Evolutionary conservation across 805 yeast genomes (phyloP).

Genomic region (Kodamaea restingae): DNA sequence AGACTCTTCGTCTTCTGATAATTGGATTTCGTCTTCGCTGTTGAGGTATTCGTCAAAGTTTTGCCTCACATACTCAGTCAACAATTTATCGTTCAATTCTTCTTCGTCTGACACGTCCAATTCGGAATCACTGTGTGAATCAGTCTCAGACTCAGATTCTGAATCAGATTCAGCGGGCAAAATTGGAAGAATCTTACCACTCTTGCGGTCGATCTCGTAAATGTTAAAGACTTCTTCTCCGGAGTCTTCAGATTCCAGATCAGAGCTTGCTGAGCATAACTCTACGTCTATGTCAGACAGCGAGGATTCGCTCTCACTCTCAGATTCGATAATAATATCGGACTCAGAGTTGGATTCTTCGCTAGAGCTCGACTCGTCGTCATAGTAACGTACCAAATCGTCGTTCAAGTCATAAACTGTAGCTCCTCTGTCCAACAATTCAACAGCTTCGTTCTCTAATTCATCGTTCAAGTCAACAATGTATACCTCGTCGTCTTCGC

Average conservation of each 20-base stretch:
- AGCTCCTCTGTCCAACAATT: constrained; percentile 21
- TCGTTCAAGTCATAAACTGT: constrained; percentile 21
- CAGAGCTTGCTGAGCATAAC: constrained; percentile 15
- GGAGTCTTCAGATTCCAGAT: constrained; percentile 16
- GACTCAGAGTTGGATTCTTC: constrained; percentile 5
- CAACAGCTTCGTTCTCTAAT: constrained; percentile 28
- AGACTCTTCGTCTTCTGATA: constrained; percentile 18
- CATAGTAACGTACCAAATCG: constrained; percentile 23
- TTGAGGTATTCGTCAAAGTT: constrained; percentile 31
- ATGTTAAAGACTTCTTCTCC: constrained; percentile 16
- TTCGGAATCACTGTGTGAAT: constrained; percentile 16
- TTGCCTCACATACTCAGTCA: constrained; percentile 36
- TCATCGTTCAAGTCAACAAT: constrained; percentile 32
- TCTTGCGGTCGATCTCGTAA: constrained; percentile 20
- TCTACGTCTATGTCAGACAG: constrained; percentile 16
- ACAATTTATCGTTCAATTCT: constrained; percentile 29
- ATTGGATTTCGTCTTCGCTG: constrained; percentile 24
- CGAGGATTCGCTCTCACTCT: constrained; percentile 7
- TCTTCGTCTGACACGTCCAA: constrained; percentile 25
- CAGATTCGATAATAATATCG: constrained; percentile 8
- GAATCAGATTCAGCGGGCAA: constrained; percentile 9
- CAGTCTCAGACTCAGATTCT: constrained; percentile 11
- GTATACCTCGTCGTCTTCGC: constrained; percentile 16
- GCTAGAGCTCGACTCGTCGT: constrained; percentile 11
- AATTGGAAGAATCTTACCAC: constrained; percentile 15